phyloP scores from a whole-genome alignment of 2,329 filamentous ascomycete genomes.

The Alternaria gansuensis region DNA sequence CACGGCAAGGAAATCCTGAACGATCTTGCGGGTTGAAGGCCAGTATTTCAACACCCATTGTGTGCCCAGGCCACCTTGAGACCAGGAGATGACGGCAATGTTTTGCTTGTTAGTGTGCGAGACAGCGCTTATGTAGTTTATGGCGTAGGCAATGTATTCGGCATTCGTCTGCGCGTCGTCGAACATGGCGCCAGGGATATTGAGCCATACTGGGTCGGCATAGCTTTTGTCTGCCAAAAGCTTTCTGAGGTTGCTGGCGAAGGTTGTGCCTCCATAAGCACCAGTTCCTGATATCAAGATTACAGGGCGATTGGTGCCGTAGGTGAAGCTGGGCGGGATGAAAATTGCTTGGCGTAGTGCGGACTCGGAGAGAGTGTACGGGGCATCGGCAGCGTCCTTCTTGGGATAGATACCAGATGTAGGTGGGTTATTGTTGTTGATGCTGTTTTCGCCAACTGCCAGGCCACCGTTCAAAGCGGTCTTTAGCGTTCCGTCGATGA shows the following conservation, averaged over 20 bases:
- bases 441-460: constrained; percentile 32
- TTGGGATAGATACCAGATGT: constrained; percentile 51
- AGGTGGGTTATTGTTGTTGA: constrained; percentile 38
- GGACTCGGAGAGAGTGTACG: constrained; percentile 59
- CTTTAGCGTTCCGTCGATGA: constrained; percentile 30
- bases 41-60: constrained; percentile 69
- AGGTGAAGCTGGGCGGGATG: constrained; percentile 59
- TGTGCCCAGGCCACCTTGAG: constrained; percentile 63
- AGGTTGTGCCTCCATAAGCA: constrained; percentile 58
- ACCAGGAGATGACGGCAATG: constrained; percentile 55
- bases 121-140: constrained; percentile 63
- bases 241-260: constrained; percentile 60
- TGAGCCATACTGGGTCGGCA: constrained; percentile 61
- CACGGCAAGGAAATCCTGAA: constrained; percentile 63
- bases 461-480: constrained; percentile 23
- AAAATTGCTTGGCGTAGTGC: constrained; percentile 62
- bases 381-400: constrained; percentile 55
- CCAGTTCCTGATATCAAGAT: constrained; percentile 65
- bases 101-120: constrained; percentile 13
- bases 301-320: constrained; percentile 58
- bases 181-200: constrained; percentile 61
- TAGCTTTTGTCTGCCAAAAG: constrained; percentile 50
- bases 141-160: constrained; percentile 66
- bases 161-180: constrained; percentile 62
- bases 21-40: constrained; percentile 58